Conservation (phyloP, 1,139 yeast genomes). For the Zhuliangozyma blackwelliae region DNA sequence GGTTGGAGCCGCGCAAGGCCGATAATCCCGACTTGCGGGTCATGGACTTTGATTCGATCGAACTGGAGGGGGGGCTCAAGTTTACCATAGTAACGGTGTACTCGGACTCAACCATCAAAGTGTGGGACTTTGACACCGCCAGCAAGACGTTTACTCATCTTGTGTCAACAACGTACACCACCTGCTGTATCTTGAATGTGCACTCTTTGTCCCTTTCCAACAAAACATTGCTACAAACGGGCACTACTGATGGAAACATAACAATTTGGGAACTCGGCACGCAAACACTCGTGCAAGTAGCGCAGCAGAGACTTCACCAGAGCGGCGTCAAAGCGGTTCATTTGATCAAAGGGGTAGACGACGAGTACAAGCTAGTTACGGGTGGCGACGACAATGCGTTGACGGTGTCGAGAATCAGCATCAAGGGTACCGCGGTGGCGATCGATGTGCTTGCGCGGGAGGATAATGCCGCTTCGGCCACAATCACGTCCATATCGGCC, state of each 20-base stretch:
- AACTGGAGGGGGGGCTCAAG: conserved; percentile 41
- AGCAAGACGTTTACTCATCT: conserved; percentile 38
- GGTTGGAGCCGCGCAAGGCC: conserved; percentile 40
- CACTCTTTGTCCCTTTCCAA: conserved; percentile 34
- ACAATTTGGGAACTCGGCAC: conserved; percentile 53
- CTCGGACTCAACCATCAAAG: conserved; percentile 74
- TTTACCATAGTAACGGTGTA: conserved; percentile 57
- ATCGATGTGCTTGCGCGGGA: conserved; percentile 24
- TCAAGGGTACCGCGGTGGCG: conserved; percentile 6
- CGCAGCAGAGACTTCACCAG: conserved; percentile 65
- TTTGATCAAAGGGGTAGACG: conserved; percentile 10
- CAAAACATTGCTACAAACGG: conserved; percentile 40
- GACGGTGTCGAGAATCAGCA: conserved; percentile 35
- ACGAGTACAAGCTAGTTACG: conserved; percentile 43
- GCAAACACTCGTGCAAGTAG: conserved; percentile 4
- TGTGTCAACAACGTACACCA: conserved; percentile 51
- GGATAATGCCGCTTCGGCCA: conserved; percentile 74
- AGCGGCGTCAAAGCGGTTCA: conserved; percentile 68
- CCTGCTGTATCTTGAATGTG: conserved; percentile 72
- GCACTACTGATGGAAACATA: conserved; percentile 82
- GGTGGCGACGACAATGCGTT: conserved; percentile 95
- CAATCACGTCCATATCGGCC: conserved; percentile 62
- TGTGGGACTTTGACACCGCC: conserved; percentile 51
- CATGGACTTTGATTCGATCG: conserved; percentile 68
- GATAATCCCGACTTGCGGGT: conserved; percentile 78